Evolutionary conservation across 495 filamentous ascomycete genomes (phyloP).

Genomic region (Copromyces sp.): DNA sequence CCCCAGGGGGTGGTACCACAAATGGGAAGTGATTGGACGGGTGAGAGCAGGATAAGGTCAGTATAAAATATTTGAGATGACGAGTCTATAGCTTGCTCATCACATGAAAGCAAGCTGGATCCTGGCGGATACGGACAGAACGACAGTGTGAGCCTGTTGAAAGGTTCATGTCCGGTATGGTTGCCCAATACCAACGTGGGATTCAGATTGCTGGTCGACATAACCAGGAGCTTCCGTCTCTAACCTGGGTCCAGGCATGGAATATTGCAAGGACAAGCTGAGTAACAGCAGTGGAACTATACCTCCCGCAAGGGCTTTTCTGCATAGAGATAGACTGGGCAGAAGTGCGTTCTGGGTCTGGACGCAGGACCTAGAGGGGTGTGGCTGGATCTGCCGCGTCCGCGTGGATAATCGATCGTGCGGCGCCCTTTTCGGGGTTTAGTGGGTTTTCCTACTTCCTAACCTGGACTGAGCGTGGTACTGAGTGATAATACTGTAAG

Average conservation of each 20-base stretch:
- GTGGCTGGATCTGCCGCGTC: not conserved
- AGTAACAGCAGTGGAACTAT: constrained; percentile 3
- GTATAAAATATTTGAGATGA: constrained; percentile 13
- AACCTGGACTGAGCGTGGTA: constrained; percentile 5
- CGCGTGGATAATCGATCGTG: not conserved
- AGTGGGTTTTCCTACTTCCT: constrained; percentile 14
- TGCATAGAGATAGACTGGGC: constrained; percentile 1
- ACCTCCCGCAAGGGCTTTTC: constrained; percentile 9
- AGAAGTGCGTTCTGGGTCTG: constrained; percentile 1
- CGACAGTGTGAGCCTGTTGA: not conserved
- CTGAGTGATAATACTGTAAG: constrained; percentile 14
- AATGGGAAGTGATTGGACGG: constrained; percentile 12
- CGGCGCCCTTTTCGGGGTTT: constrained; percentile 13
- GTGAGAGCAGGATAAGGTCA: constrained; percentile 9
- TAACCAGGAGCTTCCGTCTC: not conserved
- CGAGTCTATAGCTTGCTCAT: constrained; percentile 21
- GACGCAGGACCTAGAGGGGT: constrained; percentile 5
- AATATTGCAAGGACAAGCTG: not conserved
- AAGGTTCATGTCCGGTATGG: not conserved
- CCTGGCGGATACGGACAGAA: not conserved
- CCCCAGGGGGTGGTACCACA: not conserved
- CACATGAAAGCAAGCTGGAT: constrained; percentile 16
- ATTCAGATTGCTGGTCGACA: constrained; percentile 14
- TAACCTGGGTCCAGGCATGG: not conserved
- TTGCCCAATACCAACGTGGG: not conserved